These are phyloP conservation scores for Luzula sylvatica DNA, from an alignment of 176 grass and related monocot species.

Conservation along the genomic window DNA sequence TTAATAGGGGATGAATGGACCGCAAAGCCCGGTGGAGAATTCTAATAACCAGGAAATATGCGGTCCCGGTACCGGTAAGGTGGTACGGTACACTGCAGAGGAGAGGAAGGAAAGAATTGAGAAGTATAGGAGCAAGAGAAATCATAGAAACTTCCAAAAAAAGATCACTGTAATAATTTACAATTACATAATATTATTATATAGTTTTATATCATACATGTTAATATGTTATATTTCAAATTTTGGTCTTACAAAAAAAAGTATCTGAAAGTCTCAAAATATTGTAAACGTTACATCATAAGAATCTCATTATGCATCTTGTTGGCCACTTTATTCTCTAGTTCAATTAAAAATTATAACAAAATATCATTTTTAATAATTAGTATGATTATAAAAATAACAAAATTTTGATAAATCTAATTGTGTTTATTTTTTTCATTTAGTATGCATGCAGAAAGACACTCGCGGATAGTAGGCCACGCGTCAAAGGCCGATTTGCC, in stretches of 20 bases:
- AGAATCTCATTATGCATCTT: background rate
- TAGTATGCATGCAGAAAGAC: conserved; percentile 92
- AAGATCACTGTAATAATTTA: conserved; percentile 59
- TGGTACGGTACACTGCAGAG: conserved; percentile 40
- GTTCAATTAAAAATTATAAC: background rate
- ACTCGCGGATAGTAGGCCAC: conserved; percentile 62
- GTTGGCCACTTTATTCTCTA: background rate
- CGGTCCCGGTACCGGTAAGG: background rate
- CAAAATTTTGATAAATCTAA: background rate
- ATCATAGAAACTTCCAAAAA: conserved; percentile 83
- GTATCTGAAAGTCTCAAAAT: too few relatives aligned
- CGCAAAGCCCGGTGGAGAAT: background rate
- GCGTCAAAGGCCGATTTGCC: conserved; percentile 80
- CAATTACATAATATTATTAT: background rate
- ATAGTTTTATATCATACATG: background rate
- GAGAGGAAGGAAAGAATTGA: conserved; percentile 82
- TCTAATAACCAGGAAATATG: background rate
- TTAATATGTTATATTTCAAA: background rate
- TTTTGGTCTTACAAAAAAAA: background rate
- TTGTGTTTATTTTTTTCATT: background rate
- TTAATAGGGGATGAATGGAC: conserved; percentile 27
- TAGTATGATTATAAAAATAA: background rate
- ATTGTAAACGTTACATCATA: background rate
- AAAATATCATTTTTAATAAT: background rate
- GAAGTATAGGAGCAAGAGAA: conserved; percentile 80